Evolutionary conservation across 1,139 yeast species (phyloP).

Genomic region (Sugiyamaella grinbergsii): DNA sequence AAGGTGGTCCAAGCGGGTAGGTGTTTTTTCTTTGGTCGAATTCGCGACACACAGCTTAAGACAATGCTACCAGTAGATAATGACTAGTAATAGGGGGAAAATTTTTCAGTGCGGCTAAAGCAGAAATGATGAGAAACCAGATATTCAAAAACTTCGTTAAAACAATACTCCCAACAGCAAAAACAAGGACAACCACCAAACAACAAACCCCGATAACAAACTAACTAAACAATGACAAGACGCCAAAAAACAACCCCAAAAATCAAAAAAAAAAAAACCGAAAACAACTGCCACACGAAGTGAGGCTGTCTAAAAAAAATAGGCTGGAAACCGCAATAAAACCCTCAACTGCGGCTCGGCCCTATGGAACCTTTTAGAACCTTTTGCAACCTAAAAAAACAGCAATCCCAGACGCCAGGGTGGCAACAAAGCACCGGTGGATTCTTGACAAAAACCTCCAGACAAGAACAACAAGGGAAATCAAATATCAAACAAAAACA

Average conservation of each 20-base stretch:
- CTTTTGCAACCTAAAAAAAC: not conserved
- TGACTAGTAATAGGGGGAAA: not conserved
- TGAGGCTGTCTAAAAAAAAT: too few relatives aligned
- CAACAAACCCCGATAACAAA: slow-evolving; percentile 3
- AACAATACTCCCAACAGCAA: slow-evolving; percentile 16
- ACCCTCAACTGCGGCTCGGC: too few relatives aligned
- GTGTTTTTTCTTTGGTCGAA: too few relatives aligned
- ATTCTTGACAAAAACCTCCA: too few relatives aligned
- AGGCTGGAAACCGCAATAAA: too few relatives aligned
- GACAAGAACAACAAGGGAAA: not conserved
- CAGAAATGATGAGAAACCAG: not conserved
- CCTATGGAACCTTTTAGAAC: slow-evolving; percentile 8
- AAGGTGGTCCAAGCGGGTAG: not conserved
- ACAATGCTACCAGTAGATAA: too few relatives aligned
- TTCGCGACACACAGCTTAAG: not conserved
- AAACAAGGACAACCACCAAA: not conserved
- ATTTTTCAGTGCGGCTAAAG: slow-evolving; percentile 1
- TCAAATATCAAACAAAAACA: not conserved
- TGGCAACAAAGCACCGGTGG: slow-evolving; percentile 4
- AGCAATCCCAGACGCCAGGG: too few relatives aligned
- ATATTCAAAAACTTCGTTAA: slow-evolving; percentile 3
- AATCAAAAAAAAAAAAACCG: not conserved
- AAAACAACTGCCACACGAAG: too few relatives aligned
- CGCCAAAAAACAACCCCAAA: not conserved
- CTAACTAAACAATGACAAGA: not conserved